phyloP scores from a whole-genome alignment of 192 early-diverging fungal species.

The Paraglomus brasilianum region DNA sequence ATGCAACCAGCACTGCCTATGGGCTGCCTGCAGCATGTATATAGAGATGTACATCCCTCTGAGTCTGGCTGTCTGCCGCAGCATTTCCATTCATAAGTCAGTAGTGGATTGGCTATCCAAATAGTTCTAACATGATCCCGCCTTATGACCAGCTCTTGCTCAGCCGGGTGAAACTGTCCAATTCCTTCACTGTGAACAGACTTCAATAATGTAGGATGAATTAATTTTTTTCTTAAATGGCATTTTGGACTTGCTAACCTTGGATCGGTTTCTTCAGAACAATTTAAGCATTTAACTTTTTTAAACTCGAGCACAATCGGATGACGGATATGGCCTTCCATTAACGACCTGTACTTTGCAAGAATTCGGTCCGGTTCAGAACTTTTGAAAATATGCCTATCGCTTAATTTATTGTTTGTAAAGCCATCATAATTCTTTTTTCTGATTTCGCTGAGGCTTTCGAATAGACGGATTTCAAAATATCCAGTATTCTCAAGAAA shows the following conservation, averaged over 20 bases:
- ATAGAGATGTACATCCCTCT: no score
- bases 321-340: not conserved
- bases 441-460: not conserved
- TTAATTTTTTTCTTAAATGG: not conserved
- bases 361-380: conserved; percentile 19
- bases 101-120: no score
- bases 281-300: conserved; percentile 9
- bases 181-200: no score
- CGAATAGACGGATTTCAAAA: conserved; percentile 1
- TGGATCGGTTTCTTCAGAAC: conserved; percentile 22
- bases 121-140: no score
- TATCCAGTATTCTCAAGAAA: not conserved
- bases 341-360: conserved; percentile 2
- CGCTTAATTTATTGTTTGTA: not conserved
- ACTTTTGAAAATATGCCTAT: not conserved
- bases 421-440: not conserved
- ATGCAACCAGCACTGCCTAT: no score
- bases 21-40: no score
- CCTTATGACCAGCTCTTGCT: no score
- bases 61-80: no score
- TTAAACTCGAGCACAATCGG: not conserved
- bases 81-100: no score
- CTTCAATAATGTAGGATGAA: no score
- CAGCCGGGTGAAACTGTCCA: no score
- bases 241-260: not conserved